These are phyloP conservation scores for Pichia sporocuriosa DNA, from an alignment of 805 yeast species.

Conservation along the genomic window DNA sequence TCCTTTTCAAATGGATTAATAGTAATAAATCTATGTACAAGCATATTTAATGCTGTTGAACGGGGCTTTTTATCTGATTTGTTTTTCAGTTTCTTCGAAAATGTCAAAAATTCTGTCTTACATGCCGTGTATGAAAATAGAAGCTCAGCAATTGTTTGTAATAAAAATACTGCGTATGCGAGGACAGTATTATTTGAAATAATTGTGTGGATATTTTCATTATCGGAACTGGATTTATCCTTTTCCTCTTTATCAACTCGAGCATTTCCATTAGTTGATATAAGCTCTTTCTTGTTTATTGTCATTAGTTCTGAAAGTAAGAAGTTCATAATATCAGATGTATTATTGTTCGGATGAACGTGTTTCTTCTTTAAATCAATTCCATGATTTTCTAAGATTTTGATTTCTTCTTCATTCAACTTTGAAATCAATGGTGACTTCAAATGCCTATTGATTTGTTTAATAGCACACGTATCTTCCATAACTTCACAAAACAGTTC, in stretches of 20 bases:
- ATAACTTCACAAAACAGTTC: slow-evolving; percentile 21
- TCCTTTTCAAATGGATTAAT: slow-evolving; percentile 37
- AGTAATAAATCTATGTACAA: slow-evolving; percentile 68
- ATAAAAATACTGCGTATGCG: slow-evolving; percentile 59
- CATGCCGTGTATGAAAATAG: slow-evolving; percentile 73
- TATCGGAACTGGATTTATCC: slow-evolving; percentile 11
- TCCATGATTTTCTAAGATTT: slow-evolving; percentile 3
- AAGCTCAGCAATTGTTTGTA: slow-evolving; percentile 64
- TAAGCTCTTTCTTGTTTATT: slow-evolving; percentile 24
- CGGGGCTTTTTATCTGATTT: slow-evolving; percentile 53
- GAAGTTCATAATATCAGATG: slow-evolving; percentile 55
- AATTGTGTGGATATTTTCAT: slow-evolving; percentile 14
- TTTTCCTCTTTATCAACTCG: slow-evolving; percentile 15
- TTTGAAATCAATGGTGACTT: slow-evolving; percentile 16
- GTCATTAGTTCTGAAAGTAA: slow-evolving; percentile 61
- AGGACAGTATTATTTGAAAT: slow-evolving; percentile 47
- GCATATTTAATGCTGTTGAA: slow-evolving; percentile 67
- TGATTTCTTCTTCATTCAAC: slow-evolving; percentile 22
- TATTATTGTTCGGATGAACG: slow-evolving; percentile 13
- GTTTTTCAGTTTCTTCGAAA: slow-evolving; percentile 46
- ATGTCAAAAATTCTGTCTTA: slow-evolving; percentile 76
- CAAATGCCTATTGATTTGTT: slow-evolving; percentile 18
- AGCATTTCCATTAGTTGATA: slow-evolving; percentile 15
- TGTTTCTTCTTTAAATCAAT: slow-evolving; percentile 12
- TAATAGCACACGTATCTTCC: slow-evolving; percentile 16